phyloP scores from a whole-genome alignment of 768 basidiomycete species.

The Mycena crocata region DNA sequence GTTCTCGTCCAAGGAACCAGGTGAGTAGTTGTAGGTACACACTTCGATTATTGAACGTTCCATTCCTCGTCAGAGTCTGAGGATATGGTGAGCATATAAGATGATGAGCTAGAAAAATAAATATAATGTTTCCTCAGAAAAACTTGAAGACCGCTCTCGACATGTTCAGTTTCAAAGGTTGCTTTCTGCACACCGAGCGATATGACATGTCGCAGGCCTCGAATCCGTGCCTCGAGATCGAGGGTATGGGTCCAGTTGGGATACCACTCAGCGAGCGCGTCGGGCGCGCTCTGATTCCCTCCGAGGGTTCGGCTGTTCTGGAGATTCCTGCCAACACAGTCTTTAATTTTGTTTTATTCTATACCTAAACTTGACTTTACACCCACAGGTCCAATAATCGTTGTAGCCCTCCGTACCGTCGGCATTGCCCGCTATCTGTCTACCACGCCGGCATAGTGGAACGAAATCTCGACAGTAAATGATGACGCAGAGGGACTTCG shows the following conservation, averaged over 20 bases:
- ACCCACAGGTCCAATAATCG: too few relatives aligned
- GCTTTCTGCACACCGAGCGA: slow-evolving; percentile 6
- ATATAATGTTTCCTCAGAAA: background rate
- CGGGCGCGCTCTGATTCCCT: background rate
- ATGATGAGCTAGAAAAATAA: background rate
- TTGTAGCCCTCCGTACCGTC: too few relatives aligned
- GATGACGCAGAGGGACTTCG: too few relatives aligned
- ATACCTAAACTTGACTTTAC: too few relatives aligned
- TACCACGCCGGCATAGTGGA: too few relatives aligned
- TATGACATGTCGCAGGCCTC: slow-evolving; percentile 1
- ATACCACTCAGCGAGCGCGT: slow-evolving; percentile 2
- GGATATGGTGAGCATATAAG: background rate
- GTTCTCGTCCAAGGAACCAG: background rate
- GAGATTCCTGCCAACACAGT: background rate
- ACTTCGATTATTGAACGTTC: background rate
- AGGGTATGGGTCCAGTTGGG: background rate
- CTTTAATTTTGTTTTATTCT: background rate
- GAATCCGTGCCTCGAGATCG: slow-evolving; percentile 18
- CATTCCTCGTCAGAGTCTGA: background rate
- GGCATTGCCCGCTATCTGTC: too few relatives aligned
- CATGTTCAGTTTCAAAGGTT: slow-evolving; percentile 1
- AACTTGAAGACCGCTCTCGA: background rate
- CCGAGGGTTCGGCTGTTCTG: background rate
- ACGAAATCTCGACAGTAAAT: too few relatives aligned
- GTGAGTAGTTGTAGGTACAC: background rate